Base-by-base conservation (phyloP, 2,329 filamentous ascomycete species). In the Westerdykella ornata region DNA sequence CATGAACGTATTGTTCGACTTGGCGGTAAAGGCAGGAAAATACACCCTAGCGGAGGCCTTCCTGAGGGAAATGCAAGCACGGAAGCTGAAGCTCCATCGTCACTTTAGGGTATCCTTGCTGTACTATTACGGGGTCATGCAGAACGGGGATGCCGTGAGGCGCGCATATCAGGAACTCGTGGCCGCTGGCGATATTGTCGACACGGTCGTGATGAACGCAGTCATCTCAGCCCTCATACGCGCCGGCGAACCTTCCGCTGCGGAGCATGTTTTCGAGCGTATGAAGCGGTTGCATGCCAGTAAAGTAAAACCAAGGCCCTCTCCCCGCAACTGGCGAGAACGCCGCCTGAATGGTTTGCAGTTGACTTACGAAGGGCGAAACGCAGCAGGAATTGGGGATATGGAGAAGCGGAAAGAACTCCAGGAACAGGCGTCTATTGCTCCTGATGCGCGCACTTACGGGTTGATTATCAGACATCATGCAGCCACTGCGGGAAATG, bases 1-100 rank as follows among this genome's bases (percentile, higher is more conserved):
- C 0, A 94, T 98, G 66, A 95, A 92, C 59, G 84, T 96, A 35
- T 75, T 98, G 11, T 96, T 95, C 54, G 85, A 96, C 58, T 77
- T 88, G 9, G 88, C 92, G 1, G 79, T 87, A 52, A 94, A 92
- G 63, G 81, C 87, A 0, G 85, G 85, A 30, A 92, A 94, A 57
- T 94, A 85, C 51, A 72, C 73, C 1, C 77, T 97, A 16, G 89
- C 88, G 3, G 85, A 96, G 54, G 85, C 87, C 69, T 78, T 97
- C 9, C 80, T 89, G 53, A 74, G 79, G 42, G 89, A 97, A 67
- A 89, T 97, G 82, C 71, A 75, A 37, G 69, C 63, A 12, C 81
- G 92, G 20, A 76, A 78, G 0, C 69, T 90, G 39, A 63, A 71
- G 11, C 81, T 83, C 53, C 85, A 86, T 54, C 84, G 90, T 13